Base-by-base conservation (phyloP, 495 filamentous ascomycete species). In the Corynascus novoguineensis region DNA sequence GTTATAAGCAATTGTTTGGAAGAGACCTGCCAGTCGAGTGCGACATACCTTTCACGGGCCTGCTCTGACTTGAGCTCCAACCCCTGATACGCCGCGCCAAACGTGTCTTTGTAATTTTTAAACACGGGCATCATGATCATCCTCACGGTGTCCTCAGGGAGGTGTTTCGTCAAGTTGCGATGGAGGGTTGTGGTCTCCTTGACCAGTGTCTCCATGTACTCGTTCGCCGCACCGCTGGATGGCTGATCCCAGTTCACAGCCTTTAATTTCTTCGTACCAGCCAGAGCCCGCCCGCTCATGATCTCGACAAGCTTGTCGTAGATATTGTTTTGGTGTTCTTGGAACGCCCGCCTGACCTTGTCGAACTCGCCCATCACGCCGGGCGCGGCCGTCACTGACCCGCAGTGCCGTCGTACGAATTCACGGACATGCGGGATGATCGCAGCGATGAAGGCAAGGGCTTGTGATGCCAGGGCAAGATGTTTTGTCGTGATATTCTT, bases 401-500 rank as follows among this genome's bases (percentile, higher is more conserved):
- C 76, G 7, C 85, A 80, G 59, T 95, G 89, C 8, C 93, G 83
- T 2, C 95, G 83, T 21, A 92, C 83, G 58, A 93, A 95, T 67
- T 97, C 93, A 2, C 93, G 83, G 21, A 97, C 81, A 66, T 97
- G 91, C 0, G 95, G 93, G 10, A 96, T 87, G 5, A 97, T 72
- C 1, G 87, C 83, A 25, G 88, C 86, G 37, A 97, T 85, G 64
- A 99, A 96, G 53, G 87, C 86, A 24, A 97, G 71, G 0, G 92
- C 86, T 69, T 97, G 95, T 2, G 88, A 91, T 9, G 95, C 91
- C 27, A 97, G 81, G 0, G 93, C 92, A 7, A 99, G 83, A 73
- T 99, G 92, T 63, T 92, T 93, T 0, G 93, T 95, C 2, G 90
- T 97, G 64, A 99, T 99, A 60, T 96, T 95, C 66, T 90, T 96